Conservation (phyloP, 1,139 yeast genomes). For the Lodderomyces beijingensis region DNA sequence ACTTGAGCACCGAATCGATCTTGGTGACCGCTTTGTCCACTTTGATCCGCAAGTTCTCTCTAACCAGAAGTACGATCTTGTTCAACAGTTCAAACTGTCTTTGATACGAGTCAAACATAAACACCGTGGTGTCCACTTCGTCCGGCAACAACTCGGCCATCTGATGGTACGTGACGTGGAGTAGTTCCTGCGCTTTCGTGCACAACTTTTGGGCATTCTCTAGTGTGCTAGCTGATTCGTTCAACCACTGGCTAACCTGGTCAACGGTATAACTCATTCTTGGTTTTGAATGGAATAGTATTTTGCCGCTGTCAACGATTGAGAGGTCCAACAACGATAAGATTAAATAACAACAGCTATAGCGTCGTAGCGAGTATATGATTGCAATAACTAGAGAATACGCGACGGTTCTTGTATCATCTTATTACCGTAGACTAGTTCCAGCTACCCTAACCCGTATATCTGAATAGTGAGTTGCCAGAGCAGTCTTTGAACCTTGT, state of each 20-base stretch:
- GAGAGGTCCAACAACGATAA: no score
- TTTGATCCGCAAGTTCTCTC: background rate
- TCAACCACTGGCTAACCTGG: constrained; percentile 21
- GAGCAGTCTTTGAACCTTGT: no score
- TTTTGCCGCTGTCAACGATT: no score
- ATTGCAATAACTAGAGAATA: no score
- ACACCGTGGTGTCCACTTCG: constrained; percentile 19
- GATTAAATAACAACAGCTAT: no score
- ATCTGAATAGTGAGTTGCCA: no score
- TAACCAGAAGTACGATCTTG: constrained; percentile 4
- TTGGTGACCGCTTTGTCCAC: constrained; percentile 7
- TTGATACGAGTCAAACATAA: constrained; percentile 18
- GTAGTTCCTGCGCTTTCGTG: constrained; percentile 29
- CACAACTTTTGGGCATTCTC: constrained; percentile 30
- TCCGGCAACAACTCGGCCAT: constrained; percentile 22
- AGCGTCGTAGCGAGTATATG: no score
- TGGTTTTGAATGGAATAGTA: background rate
- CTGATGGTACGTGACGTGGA: constrained; percentile 21
- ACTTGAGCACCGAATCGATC: constrained; percentile 14
- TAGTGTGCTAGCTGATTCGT: constrained; percentile 27
- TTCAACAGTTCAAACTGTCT: constrained; percentile 15
- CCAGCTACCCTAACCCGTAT: no score
- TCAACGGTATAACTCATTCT: constrained; percentile 5
- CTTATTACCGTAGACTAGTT: no score
- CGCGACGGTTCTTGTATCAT: no score